These are phyloP conservation scores for Penicillium sp. DNA, from an alignment of 2,329 filamentous ascomycete species.

Conservation along the genomic window DNA sequence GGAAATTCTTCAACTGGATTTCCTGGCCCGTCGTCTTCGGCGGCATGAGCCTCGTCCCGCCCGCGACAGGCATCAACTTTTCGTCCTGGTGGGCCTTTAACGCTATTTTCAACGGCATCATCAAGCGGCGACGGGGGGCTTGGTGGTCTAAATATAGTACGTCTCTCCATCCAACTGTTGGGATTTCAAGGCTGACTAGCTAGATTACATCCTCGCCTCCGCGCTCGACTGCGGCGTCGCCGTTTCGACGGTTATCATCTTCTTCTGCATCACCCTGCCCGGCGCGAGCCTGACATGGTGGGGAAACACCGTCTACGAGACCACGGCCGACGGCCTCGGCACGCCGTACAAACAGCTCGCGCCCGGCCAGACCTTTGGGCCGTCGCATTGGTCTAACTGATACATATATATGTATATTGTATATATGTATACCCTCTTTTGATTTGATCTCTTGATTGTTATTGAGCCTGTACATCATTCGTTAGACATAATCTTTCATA, in stretches of 20 bases:
- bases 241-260: constrained; percentile 41
- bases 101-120: constrained; percentile 44
- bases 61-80: constrained; percentile 67
- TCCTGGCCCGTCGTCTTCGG: constrained; percentile 67
- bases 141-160: constrained; percentile 49
- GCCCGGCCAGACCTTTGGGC: constrained; percentile 8
- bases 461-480: too few species aligned
- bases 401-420: neutral
- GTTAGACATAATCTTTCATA: too few species aligned
- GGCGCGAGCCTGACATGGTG: constrained; percentile 38
- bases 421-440: too few species aligned
- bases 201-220: constrained; percentile 43
- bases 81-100: constrained; percentile 60
- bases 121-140: constrained; percentile 41
- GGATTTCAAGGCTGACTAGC: neutral
- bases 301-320: constrained; percentile 37
- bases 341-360: constrained; percentile 27
- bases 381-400: constrained; percentile 11
- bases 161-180: constrained; percentile 10
- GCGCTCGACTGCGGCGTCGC: constrained; percentile 42
- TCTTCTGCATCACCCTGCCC: constrained; percentile 42
- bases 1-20: constrained; percentile 62
- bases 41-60: constrained; percentile 61
- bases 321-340: constrained; percentile 41
- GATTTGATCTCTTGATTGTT: too few species aligned